These are phyloP conservation scores for Neofusicoccum cordaticola DNA, from an alignment of 2,329 filamentous ascomycete genomes.

Conservation along the genomic window DNA sequence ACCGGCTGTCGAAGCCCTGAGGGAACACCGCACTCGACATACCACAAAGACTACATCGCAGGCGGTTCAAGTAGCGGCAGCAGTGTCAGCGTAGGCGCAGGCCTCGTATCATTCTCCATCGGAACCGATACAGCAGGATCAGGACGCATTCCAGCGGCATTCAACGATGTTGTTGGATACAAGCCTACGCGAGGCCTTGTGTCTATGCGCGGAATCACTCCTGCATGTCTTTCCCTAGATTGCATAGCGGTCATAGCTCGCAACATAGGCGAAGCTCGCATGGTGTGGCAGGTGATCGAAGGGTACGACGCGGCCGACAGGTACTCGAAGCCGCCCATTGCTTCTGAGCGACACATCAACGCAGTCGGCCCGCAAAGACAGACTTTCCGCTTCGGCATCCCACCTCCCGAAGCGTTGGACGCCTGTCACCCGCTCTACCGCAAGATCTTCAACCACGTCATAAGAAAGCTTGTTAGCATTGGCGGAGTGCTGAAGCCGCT, in stretches of 20 bases:
- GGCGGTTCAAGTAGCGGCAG: slow-evolving; percentile 59
- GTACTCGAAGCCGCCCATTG: slow-evolving; percentile 48
- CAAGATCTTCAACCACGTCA: slow-evolving; percentile 31
- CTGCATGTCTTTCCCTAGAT: slow-evolving; percentile 58
- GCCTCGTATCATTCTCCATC: slow-evolving; percentile 55
- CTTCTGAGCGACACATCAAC: slow-evolving; percentile 34
- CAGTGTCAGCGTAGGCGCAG: slow-evolving; percentile 53
- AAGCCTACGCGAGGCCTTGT: slow-evolving; percentile 48
- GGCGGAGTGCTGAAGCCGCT: slow-evolving; percentile 31
- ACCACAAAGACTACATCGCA: slow-evolving; percentile 49
- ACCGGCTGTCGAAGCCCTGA: slow-evolving; percentile 59
- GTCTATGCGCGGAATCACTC: slow-evolving; percentile 54
- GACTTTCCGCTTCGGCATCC: slow-evolving; percentile 50
- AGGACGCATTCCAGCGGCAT: slow-evolving; percentile 47
- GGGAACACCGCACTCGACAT: slow-evolving; percentile 55
- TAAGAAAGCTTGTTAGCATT: slow-evolving; percentile 27
- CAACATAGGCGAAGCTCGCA: slow-evolving; percentile 49
- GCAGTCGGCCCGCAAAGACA: slow-evolving; percentile 34
- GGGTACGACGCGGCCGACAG: slow-evolving; percentile 50
- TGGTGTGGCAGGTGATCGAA: slow-evolving; percentile 47
- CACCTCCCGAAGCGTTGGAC: slow-evolving; percentile 43
- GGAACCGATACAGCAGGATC: slow-evolving; percentile 57
- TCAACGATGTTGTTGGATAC: slow-evolving; percentile 22
- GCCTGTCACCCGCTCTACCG: slow-evolving; percentile 43
- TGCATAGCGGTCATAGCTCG: slow-evolving; percentile 55